Evolutionary conservation across 2,329 filamentous ascomycete genomes (phyloP).

Genomic region (Fusarium sororula): DNA sequence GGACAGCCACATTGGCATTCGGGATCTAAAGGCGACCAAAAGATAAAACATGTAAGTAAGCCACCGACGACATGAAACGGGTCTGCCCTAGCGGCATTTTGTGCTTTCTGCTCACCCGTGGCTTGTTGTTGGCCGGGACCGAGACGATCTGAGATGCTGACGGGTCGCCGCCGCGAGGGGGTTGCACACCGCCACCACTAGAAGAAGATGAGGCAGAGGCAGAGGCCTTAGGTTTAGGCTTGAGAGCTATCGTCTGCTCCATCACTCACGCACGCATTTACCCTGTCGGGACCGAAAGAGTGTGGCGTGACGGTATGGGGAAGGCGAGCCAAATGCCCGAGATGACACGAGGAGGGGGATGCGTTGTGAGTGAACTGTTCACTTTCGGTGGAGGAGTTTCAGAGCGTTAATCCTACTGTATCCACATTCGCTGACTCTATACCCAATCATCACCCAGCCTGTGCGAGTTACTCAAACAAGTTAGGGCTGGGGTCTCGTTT

Average conservation of each 20-base stretch:
- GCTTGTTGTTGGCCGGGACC: background rate
- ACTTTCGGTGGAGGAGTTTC: background rate
- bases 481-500: background rate
- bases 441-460: constrained; percentile 6
- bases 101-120: background rate
- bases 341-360: background rate
- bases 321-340: background rate
- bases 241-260: background rate
- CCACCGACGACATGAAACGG: background rate
- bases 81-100: background rate
- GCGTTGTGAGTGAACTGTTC: background rate
- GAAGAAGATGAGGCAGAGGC: background rate
- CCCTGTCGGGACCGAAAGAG: background rate
- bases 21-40: background rate
- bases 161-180: background rate
- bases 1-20: constrained; percentile 14
- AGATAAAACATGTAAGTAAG: background rate
- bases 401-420: background rate
- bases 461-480: constrained; percentile 26
- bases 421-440: background rate
- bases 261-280: background rate
- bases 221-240: background rate
- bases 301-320: background rate
- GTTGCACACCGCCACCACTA: background rate
- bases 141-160: background rate